Conservation (phyloP, 2,329 filamentous ascomycete species). For the Akanthomyces lecanii region DNA sequence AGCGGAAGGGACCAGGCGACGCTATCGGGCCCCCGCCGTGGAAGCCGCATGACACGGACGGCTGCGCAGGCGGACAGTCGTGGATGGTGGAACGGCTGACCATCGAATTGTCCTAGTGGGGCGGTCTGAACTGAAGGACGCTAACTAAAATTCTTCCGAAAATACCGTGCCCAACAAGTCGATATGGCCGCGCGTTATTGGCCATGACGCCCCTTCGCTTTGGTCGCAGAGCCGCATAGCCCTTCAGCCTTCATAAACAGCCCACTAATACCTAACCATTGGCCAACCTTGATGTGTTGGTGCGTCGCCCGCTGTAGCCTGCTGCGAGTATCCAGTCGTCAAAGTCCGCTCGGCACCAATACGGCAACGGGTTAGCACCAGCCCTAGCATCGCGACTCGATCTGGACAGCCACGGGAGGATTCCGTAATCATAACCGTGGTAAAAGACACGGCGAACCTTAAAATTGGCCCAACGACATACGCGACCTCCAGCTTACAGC, state of each 20-base stretch:
- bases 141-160: neutral
- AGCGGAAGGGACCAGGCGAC: conserved; percentile 5
- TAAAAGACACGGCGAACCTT: neutral
- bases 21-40: neutral
- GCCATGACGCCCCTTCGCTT: neutral
- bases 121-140: neutral
- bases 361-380: neutral
- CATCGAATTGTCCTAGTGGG: neutral
- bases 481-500: neutral
- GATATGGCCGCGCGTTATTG: no score
- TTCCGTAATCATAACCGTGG: neutral
- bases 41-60: conserved; percentile 3
- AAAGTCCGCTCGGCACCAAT: neutral
- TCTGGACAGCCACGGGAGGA: neutral
- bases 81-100: neutral
- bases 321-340: neutral
- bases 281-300: neutral
- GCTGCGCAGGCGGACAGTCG: neutral
- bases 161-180: neutral
- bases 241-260: neutral
- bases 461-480: neutral
- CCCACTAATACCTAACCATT: neutral
- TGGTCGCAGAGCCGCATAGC: neutral
- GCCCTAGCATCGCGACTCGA: neutral
- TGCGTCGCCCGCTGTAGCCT: neutral